A percentile compares a stretch with the other conserved stretches of the same genome.
Evolutionary conservation across 2,329 filamentous ascomycete genomes (phyloP).

Genomic region (Falciphora oryzae): DNA sequence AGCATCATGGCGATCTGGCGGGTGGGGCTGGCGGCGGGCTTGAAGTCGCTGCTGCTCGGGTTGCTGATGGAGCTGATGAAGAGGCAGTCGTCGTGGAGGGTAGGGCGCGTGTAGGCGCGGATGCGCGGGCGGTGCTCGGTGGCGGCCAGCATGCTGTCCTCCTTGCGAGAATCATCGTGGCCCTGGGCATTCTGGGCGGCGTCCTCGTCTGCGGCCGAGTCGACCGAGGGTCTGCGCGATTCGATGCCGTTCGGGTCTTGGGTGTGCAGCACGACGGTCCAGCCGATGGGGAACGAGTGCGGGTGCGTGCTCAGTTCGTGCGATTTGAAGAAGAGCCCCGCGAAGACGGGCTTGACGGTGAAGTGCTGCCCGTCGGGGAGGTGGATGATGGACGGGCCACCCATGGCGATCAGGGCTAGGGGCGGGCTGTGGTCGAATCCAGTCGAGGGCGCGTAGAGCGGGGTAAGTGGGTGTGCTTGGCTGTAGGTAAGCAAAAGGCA

Average conservation of each 20-base stretch:
- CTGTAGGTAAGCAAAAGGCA: too few species aligned
- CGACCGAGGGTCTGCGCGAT: not conserved
- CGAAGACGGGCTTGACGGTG: conserved; percentile 79
- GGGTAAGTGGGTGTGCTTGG: too few species aligned
- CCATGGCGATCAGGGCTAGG: conserved; percentile 22
- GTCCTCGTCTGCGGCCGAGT: conserved; percentile 23
- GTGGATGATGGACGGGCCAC: conserved; percentile 44
- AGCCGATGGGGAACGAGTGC: conserved; percentile 69
- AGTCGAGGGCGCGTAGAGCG: too few species aligned
- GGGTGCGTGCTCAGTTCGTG: conserved; percentile 65
- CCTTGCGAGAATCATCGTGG: conserved; percentile 7
- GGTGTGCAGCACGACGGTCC: conserved; percentile 82
- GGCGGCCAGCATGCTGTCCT: not conserved
- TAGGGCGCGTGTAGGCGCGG: conserved; percentile 68
- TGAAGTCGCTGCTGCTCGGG: conserved; percentile 73
- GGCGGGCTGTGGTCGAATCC: not conserved
- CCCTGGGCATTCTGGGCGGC: conserved; percentile 17
- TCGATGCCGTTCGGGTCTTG: conserved; percentile 35
- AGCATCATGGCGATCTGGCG: conserved; percentile 95
- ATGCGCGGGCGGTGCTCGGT: conserved; percentile 32
- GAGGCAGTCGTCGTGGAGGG: conserved; percentile 70
- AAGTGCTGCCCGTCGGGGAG: conserved; percentile 85
- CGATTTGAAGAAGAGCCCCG: conserved; percentile 84
- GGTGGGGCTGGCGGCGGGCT: conserved; percentile 72
- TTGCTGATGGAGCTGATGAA: conserved; percentile 91